These are phyloP conservation scores for Grifola frondosa DNA, from an alignment of 1,284 basidiomycete species.

Conservation along the genomic window DNA sequence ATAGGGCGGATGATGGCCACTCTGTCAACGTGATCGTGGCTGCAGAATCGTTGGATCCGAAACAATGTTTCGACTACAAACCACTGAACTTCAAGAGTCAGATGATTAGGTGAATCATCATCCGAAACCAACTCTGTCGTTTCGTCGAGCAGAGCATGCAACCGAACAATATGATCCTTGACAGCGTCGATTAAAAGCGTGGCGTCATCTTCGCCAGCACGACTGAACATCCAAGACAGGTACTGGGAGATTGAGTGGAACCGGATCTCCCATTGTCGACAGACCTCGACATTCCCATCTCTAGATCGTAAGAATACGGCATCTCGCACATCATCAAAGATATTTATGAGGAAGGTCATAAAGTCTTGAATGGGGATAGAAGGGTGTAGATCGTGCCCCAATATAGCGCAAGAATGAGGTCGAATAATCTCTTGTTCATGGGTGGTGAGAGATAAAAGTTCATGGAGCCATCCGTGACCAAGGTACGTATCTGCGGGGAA, in stretches of 20 bases:
- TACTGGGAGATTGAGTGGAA: conserved; percentile 26
- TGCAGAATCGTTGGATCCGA: conserved; percentile 36
- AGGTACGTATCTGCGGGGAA: conserved; percentile 53
- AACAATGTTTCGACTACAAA: conserved; percentile 58
- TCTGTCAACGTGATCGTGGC: conserved; percentile 25
- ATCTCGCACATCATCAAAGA: conserved; percentile 22
- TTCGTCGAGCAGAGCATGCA: conserved; percentile 32
- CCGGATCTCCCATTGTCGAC: conserved; percentile 23
- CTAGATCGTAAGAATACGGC: conserved; percentile 40
- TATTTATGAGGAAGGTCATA: conserved; percentile 16
- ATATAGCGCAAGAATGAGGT: conserved; percentile 14
- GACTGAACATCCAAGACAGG: conserved; percentile 26
- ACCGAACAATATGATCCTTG: conserved; percentile 38
- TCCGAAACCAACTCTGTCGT: conserved; percentile 23
- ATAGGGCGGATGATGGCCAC: conserved; percentile 26
- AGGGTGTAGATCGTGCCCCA: conserved; percentile 18
- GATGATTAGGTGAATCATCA: conserved; percentile 33
- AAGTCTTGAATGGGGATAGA: conserved; percentile 24
- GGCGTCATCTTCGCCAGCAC: conserved; percentile 12
- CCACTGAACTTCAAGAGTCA: conserved; percentile 54
- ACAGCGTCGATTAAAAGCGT: conserved; percentile 33
- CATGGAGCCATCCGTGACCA: conserved; percentile 54
- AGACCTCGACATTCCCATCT: conserved; percentile 35
- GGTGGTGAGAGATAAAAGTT: conserved; percentile 44
- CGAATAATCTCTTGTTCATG: conserved; percentile 11